Conservation (phyloP, 148 eudicot genomes). For the Amaranthus cruentus region DNA sequence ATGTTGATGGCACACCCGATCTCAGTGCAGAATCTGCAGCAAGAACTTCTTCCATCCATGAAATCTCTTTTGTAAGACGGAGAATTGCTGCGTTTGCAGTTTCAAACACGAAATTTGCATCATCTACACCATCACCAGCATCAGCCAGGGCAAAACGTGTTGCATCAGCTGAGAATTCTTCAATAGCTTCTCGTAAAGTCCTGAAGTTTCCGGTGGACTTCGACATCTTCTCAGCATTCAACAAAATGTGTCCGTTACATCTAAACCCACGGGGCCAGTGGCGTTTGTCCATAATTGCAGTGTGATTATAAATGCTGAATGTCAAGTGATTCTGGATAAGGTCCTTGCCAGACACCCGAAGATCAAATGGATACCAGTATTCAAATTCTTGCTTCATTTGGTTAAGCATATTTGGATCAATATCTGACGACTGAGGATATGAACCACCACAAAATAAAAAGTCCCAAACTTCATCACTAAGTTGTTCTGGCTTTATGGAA, state of each 20-base stretch:
- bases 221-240: conserved; percentile 94
- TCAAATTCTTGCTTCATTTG: conserved; percentile 85
- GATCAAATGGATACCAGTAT: conserved; percentile 93
- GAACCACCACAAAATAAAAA: conserved; percentile 63
- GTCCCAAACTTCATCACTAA: conserved; percentile 91
- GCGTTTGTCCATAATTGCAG: conserved; percentile 56
- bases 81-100: conserved; percentile 91
- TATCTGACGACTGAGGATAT: conserved; percentile 48
- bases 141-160: conserved; percentile 77
- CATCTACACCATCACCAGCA: conserved; percentile 97
- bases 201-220: conserved; percentile 90
- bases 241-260: conserved; percentile 82
- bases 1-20: conserved; percentile 48
- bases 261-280: conserved; percentile 90
- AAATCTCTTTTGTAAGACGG: conserved; percentile 73
- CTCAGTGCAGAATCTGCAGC: conserved; percentile 55
- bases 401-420: conserved; percentile 40
- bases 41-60: conserved; percentile 73
- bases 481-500: conserved; percentile 60
- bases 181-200: conserved; percentile 68
- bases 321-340: conserved; percentile 89
- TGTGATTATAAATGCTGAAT: conserved; percentile 77
- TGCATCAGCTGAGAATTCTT: conserved; percentile 69
- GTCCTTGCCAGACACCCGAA: conserved; percentile 86
- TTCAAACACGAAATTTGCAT: conserved; percentile 89